Evolutionary conservation across 306 rosid species (phyloP).

Genomic region (Castanea sativa): DNA sequence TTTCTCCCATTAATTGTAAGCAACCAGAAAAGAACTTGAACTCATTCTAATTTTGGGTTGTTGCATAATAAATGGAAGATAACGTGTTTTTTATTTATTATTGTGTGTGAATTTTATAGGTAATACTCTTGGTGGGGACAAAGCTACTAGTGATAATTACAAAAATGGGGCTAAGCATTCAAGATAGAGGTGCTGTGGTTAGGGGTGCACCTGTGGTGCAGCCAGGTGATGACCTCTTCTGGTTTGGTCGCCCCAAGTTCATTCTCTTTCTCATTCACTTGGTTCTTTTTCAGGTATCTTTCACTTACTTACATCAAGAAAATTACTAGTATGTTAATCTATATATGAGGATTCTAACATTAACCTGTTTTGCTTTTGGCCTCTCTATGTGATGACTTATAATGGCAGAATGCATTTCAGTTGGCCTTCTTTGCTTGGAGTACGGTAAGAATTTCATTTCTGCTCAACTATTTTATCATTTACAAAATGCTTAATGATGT

Average conservation of each 20-base stretch:
- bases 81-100: constrained; percentile 5
- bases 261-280: constrained; percentile 66
- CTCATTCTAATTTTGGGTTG: not conserved
- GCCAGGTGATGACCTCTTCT: constrained; percentile 71
- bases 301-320: not conserved
- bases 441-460: constrained; percentile 41
- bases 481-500: no score
- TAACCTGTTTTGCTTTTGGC: not conserved
- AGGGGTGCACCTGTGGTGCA: constrained; percentile 75
- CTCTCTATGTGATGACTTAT: not conserved
- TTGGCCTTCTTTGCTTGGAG: constrained; percentile 76
- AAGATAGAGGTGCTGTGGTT: constrained; percentile 67
- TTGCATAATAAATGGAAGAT: not conserved
- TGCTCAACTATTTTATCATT: not conserved
- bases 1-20: constrained; percentile 75
- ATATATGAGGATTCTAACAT: not conserved
- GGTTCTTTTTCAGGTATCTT: constrained; percentile 68
- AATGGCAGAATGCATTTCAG: constrained; percentile 72
- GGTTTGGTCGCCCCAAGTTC: constrained; percentile 68
- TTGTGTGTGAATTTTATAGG: constrained; percentile 29
- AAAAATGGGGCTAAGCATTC: constrained; percentile 61
- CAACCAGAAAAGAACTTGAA: not conserved
- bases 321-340: not conserved
- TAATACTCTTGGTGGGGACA: constrained; percentile 70
- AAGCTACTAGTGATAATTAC: constrained; percentile 75